A percentile compares a stretch with the other conserved stretches of the same genome.
Evolutionary conservation across 495 filamentous ascomycete genomes (phyloP).

Genomic region (Pyrenula aspistea): DNA sequence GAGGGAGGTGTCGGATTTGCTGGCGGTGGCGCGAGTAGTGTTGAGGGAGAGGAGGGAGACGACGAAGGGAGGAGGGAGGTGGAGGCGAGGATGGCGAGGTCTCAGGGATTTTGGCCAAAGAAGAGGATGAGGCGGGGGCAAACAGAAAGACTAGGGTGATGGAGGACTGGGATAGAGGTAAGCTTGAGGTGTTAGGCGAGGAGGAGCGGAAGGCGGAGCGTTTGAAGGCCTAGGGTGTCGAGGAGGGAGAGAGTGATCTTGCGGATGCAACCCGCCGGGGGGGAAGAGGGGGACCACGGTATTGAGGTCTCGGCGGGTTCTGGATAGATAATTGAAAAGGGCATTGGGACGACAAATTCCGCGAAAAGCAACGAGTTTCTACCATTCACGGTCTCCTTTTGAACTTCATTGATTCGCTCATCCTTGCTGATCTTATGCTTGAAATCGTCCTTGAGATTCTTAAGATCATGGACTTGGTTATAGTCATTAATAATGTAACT

Average conservation of each 20-base stretch:
- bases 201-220: slow-evolving; percentile 49
- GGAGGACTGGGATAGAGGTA: slow-evolving; percentile 57
- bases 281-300: neutral
- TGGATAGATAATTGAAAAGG: neutral
- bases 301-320: slow-evolving; percentile 1
- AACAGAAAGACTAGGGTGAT: slow-evolving; percentile 38
- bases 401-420: slow-evolving; percentile 55
- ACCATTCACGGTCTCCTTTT: slow-evolving; percentile 48
- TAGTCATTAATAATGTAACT: slow-evolving; percentile 66
- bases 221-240: slow-evolving; percentile 37
- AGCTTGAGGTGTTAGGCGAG: no score
- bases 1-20: slow-evolving; percentile 22
- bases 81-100: slow-evolving; percentile 64
- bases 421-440: slow-evolving; percentile 60
- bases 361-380: neutral
- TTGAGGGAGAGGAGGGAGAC: slow-evolving; percentile 29
- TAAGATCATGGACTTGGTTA: slow-evolving; percentile 58
- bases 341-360: neutral
- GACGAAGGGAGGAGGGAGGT: slow-evolving; percentile 51
- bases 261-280: slow-evolving; percentile 39
- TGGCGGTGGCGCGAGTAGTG: neutral
- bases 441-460: slow-evolving; percentile 54
- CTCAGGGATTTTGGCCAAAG: slow-evolving; percentile 56
- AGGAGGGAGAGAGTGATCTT: slow-evolving; percentile 49
- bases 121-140: slow-evolving; percentile 58